phyloP scores from a whole-genome alignment of 2,329 filamentous ascomycete genomes.

The Nothomitra cinnamomea region DNA sequence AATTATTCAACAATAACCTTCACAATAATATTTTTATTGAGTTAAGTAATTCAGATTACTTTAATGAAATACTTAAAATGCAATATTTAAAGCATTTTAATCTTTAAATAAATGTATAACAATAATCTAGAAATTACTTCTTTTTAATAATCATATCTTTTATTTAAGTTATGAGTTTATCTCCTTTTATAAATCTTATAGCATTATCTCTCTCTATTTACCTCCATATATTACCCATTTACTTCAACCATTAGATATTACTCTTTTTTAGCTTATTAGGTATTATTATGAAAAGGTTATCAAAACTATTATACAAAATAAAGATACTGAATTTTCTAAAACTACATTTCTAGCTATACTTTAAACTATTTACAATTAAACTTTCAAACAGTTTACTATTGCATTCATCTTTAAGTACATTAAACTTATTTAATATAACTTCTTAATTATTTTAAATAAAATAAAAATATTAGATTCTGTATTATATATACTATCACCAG shows the following conservation, averaged over 20 bases:
- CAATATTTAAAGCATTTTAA: conserved; percentile 9
- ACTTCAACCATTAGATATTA: conserved; percentile 6
- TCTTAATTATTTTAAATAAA: conserved; percentile 5
- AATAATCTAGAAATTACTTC: neutral
- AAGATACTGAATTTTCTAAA: conserved; percentile 9
- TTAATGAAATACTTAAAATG: conserved; percentile 6
- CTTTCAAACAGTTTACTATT: conserved; percentile 8
- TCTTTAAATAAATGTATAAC: neutral
- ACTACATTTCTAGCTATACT: conserved; percentile 7
- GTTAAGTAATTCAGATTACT: conserved; percentile 4
- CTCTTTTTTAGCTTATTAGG: conserved; percentile 11
- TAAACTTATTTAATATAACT: conserved; percentile 6
- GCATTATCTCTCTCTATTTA: conserved; percentile 7
- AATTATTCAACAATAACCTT: conserved; percentile 5
- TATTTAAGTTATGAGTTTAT: conserved; percentile 8
- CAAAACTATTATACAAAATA: conserved; percentile 5
- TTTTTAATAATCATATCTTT: conserved; percentile 6
- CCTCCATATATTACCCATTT: conserved; percentile 7
- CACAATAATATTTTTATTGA: neutral
- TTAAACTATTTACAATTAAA: conserved; percentile 6
- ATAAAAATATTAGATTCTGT: conserved; percentile 1
- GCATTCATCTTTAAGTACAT: conserved; percentile 4
- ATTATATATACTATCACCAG: neutral
- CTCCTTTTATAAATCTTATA: neutral
- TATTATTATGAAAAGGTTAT: conserved; percentile 10